Evolutionary conservation across 2,329 filamentous ascomycete species (phyloP).

Genomic region (Graphiopsis chlorocephala): DNA sequence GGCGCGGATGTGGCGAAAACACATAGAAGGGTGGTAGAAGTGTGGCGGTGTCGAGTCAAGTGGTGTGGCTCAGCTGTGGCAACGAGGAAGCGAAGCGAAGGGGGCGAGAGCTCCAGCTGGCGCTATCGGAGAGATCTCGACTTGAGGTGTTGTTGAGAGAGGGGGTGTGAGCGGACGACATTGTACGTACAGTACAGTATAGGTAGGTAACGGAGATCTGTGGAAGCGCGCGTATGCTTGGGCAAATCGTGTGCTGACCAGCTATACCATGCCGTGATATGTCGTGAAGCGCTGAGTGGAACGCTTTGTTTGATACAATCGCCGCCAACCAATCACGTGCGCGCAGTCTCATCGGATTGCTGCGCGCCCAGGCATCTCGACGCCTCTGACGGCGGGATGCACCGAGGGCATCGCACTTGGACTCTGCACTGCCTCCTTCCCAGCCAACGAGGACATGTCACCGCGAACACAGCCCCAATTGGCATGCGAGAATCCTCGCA

Average conservation of each 20-base stretch:
- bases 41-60: not conserved
- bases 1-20: not conserved
- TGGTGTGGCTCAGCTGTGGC: not conserved
- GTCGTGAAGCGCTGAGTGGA: not conserved
- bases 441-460: not conserved
- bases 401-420: not conserved
- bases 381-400: slow-evolving; percentile 3
- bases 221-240: not conserved
- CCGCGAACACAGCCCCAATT: not conserved
- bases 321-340: not conserved
- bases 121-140: not conserved
- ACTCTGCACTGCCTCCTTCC: slow-evolving; percentile 10
- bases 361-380: not conserved
- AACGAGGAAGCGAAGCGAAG: not conserved
- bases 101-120: not conserved
- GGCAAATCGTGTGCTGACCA: not conserved
- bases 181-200: too few relatives aligned
- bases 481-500: not conserved
- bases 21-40: too few relatives aligned
- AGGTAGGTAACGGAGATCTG: not conserved
- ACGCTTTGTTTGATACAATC: not conserved
- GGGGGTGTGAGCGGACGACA: not conserved
- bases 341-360: not conserved
- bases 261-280: not conserved
- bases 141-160: not conserved